phyloP scores from a whole-genome alignment of 208 protist species.

The Trypanosoma theileri region DNA sequence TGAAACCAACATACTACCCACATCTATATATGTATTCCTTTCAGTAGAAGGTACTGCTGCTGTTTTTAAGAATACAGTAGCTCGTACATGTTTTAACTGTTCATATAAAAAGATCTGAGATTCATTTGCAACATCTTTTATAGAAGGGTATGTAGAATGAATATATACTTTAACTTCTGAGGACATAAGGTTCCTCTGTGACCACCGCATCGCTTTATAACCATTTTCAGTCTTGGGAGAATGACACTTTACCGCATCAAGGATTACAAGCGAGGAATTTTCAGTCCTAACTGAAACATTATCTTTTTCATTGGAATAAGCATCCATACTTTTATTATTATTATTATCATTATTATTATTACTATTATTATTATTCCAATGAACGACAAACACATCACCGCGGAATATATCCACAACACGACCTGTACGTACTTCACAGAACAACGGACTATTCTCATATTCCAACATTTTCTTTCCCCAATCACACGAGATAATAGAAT shows the following conservation, averaged over 20 bases:
- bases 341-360: neutral
- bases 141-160: constrained; percentile 40
- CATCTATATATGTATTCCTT: constrained; percentile 9
- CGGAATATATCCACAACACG: constrained; percentile 49
- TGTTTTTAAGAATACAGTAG: constrained; percentile 8
- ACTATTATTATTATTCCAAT: constrained; percentile 28
- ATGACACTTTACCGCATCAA: constrained; percentile 51
- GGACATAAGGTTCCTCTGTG: constrained; percentile 41
- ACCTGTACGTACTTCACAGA: constrained; percentile 25
- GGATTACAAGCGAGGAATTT: constrained; percentile 26
- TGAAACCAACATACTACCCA: constrained; percentile 33
- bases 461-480: constrained; percentile 30
- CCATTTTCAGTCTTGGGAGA: constrained; percentile 29
- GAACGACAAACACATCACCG: constrained; percentile 56
- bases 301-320: neutral
- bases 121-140: constrained; percentile 55
- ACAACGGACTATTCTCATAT: constrained; percentile 23
- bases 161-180: constrained; percentile 43
- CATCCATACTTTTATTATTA: neutral
- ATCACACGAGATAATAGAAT: neutral
- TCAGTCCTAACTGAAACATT: too few relatives aligned
- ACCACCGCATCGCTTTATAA: constrained; percentile 44
- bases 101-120: constrained; percentile 47
- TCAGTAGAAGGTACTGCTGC: neutral
- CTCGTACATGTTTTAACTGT: constrained; percentile 36